These are phyloP conservation scores for Naganishia friedmannii DNA, from an alignment of 768 basidiomycete genomes.

Conservation along the genomic window DNA sequence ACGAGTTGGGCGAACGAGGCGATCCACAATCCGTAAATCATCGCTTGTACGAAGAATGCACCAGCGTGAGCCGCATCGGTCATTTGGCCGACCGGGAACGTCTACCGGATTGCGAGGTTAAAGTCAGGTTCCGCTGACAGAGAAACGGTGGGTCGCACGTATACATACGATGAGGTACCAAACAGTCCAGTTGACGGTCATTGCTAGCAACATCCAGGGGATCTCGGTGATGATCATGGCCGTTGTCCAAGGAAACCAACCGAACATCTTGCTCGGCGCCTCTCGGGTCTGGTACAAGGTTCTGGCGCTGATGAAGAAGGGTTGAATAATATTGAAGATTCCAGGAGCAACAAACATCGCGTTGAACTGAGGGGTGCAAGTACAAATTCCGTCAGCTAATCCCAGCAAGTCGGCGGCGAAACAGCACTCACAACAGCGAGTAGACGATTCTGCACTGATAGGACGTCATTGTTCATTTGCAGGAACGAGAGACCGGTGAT, in stretches of 20 bases:
- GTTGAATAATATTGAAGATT: slow-evolving; percentile 42
- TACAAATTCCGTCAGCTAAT: slow-evolving; percentile 9
- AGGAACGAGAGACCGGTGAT: slow-evolving; percentile 29
- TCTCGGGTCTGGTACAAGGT: slow-evolving; percentile 40
- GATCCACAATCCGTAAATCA: slow-evolving; percentile 27
- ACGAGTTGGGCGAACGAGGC: slow-evolving; percentile 26
- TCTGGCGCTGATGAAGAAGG: slow-evolving; percentile 35
- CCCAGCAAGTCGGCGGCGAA: slow-evolving; percentile 1
- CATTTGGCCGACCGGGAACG: slow-evolving; percentile 1
- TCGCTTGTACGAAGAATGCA: slow-evolving; percentile 15
- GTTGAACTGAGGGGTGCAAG: slow-evolving; percentile 64
- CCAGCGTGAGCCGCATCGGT: slow-evolving; percentile 24
- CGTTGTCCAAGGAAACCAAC: slow-evolving; percentile 23
- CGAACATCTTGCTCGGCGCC: slow-evolving; percentile 35
- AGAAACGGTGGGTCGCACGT: slow-evolving; percentile 5
- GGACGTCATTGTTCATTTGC: slow-evolving; percentile 11
- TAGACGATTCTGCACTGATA: slow-evolving; percentile 25
- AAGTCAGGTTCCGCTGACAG: slow-evolving; percentile 27
- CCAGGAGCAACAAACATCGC: slow-evolving; percentile 74
- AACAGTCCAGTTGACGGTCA: slow-evolving; percentile 8
- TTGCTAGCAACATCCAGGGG: slow-evolving; percentile 5
- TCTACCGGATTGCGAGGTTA: slow-evolving; percentile 4
- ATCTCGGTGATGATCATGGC: slow-evolving; percentile 26
- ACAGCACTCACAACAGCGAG: slow-evolving; percentile 22
- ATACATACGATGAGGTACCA: slow-evolving; percentile 18